Percentiles rank a stretch among this genome's conserved stretches.
These are phyloP conservation scores for Fulvia fulva DNA, from an alignment of 2,329 filamentous ascomycete species.

Conservation along the genomic window DNA sequence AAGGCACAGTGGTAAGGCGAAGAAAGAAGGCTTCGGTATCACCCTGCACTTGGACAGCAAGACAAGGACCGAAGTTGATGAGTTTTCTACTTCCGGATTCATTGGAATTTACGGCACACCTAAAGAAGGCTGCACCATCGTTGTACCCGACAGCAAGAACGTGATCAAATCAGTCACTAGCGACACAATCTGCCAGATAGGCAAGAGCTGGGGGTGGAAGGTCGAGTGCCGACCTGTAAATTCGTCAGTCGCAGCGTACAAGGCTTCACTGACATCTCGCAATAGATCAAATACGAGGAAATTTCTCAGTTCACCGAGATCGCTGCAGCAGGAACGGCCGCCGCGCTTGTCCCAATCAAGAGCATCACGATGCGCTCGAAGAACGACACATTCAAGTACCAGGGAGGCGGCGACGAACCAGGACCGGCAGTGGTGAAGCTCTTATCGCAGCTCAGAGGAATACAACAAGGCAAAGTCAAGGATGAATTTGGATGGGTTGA, in stretches of 20 bases:
- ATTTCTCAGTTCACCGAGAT: constrained; percentile 67
- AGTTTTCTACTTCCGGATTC: constrained; percentile 94
- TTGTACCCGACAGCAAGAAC: constrained; percentile 81
- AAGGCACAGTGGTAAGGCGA: constrained; percentile 77
- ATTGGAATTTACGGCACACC: constrained; percentile 66
- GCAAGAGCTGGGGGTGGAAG: constrained; percentile 72
- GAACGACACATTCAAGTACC: constrained; percentile 54
- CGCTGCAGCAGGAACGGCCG: constrained; percentile 87
- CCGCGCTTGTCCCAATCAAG: constrained; percentile 84
- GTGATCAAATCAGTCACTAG: constrained; percentile 86
- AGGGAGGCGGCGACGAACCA: constrained; percentile 60
- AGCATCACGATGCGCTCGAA: constrained; percentile 72
- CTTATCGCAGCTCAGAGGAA: constrained; percentile 71
- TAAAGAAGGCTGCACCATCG: constrained; percentile 60
- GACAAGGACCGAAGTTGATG: constrained; percentile 79
- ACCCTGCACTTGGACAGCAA: constrained; percentile 89
- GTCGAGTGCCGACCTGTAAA: constrained; percentile 70
- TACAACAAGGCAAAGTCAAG: constrained; percentile 75
- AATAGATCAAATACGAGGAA: constrained; percentile 67
- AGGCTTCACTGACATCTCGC: not conserved
- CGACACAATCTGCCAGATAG: constrained; percentile 73
- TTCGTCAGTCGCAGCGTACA: constrained; percentile 10
- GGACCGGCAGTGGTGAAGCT: constrained; percentile 71
- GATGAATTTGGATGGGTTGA: constrained; percentile 73
- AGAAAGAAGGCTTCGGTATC: constrained; percentile 79